Base-by-base conservation (phyloP, 2,329 filamentous ascomycete species). In the Meredithiella fracta region DNA sequence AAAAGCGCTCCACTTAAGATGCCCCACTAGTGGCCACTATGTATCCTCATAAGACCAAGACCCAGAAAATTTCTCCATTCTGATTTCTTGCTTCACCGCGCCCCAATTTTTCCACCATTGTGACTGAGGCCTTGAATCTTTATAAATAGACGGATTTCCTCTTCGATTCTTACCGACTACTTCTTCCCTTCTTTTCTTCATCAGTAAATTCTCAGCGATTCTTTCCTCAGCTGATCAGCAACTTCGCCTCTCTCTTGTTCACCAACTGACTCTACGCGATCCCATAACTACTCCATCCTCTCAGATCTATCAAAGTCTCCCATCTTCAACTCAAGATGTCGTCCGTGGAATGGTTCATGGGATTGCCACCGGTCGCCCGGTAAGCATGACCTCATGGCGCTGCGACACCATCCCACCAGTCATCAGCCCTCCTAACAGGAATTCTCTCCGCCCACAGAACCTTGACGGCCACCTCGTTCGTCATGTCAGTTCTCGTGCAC, bases 391-490 rank as follows among this genome's bases (percentile, higher is more conserved):
- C 31, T 49, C 15, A 34, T 5, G 47, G n/a, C 44, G 20, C 44
- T 49, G 44, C 15, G 22, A n/a, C 14, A 11, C 5, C 9, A 49
- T 11, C 23, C 17, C 44, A 49, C 23, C 47, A 22, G 17, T 20
- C 40, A 51, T 20, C 34, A 7, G 56, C 22, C 63, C 65, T 61
- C 51, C 56, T 58, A 58, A 54, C 56, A 51, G 26, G 38, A 51
- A 11, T 34, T 34, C 11, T 34, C 29, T 34, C 29, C 5, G 29
- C 29, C 5, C 44, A n/a, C 67, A 88, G 85, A 71, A 85, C 80
- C 59, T 69, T 86, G 59, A 79, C 81, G 64, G 77, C 80, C 60
- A 71, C 75, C 56, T 74, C 80, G 53, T 74, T 85, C 60, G 64
- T 73, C 56, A 71, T 82, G 49, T 87, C 84, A 17, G 65, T 79